Evolutionary conservation across 805 yeast genomes (phyloP), one percentile per base, ranked within the genome.

Genomic region (Spencermartinsiella europaea): DNA sequence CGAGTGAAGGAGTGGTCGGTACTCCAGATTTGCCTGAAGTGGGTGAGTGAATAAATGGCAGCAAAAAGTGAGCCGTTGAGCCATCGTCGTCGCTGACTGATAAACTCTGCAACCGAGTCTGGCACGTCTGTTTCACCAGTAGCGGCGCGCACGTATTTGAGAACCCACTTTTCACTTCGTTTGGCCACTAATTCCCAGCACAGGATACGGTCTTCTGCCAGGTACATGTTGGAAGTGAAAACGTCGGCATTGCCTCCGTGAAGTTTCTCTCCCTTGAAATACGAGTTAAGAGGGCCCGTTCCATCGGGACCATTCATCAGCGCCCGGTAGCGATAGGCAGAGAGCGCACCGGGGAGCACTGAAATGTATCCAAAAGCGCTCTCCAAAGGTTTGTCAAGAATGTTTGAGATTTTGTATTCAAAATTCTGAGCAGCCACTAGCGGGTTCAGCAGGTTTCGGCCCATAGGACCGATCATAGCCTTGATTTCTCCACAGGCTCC

Each of bases 401-500:
- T 89, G 61, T 91, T 91, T n/a, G 97, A 89, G 83, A 91, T 87
- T 60, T 91, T 91, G 67, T 91, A 91, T 66, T 91, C 98, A 59
- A 91, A 91, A 63, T 91, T 91, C 64, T 91, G 98, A 0, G 96
- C 87, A 0, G 97, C 97, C 40, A 91, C 96, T 37, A 91, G 70
- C 8, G 98, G 98, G 64, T 91, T 91, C 19, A 86, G 64, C 51
- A 93, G 70, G 53, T 90, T 87, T 20, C 69, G 59, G 77, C 97
- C 88, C 22, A 81, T 84, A 57, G 81, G 85, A 38, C 99, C 99
- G 58, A 88, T 89, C 86, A 91, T 83, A 0, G 98, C 88, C 52
- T 85, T 85, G 61, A 93, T 90, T 65, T 93, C 98, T 52, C 99
- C 99, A 12, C 98, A 97, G 1, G 96, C 99, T 52, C 99, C 99